A percentile compares a stretch with the other conserved stretches of the same genome.
Conservation (phyloP, 495 filamentous ascomycete species). For the Penicillium subrubescens region DNA sequence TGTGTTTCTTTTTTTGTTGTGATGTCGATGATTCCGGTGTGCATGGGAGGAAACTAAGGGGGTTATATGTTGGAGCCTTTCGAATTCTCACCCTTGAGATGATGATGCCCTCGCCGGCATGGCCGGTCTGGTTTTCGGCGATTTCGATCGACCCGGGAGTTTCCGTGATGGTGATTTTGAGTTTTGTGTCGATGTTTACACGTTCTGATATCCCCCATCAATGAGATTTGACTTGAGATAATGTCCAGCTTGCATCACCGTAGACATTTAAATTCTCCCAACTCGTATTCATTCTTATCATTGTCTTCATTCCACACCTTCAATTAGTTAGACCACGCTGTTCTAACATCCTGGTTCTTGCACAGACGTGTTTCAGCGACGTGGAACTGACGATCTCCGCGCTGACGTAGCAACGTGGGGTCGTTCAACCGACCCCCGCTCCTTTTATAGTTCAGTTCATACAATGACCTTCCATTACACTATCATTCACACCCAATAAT, state of each 20-base stretch:
- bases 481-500: constrained; percentile 26
- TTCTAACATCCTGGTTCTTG: background rate
- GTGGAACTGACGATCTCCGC: constrained; percentile 9
- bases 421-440: background rate
- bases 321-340: background rate
- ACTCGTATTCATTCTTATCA: no score
- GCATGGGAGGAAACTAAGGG: constrained; percentile 17
- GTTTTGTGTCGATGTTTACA: constrained; percentile 19
- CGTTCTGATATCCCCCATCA: constrained; percentile 29
- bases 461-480: background rate
- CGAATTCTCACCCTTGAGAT: constrained; percentile 11
- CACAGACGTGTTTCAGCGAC: background rate
- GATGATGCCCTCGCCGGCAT: constrained; percentile 13
- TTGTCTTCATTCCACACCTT: background rate
- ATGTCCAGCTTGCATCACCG: background rate
- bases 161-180: constrained; percentile 5
- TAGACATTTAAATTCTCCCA: background rate
- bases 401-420: constrained; percentile 22
- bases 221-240: constrained; percentile 26
- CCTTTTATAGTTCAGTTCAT: constrained; percentile 4
- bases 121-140: constrained; percentile 1
- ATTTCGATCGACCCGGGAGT: constrained; percentile 12
- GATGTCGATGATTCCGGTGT: constrained; percentile 13
- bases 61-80: constrained; percentile 10
- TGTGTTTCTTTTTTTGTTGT: constrained; percentile 11